Evolutionary conservation across 139 green algal species (phyloP).

Genomic region (Micromonas pusilla): DNA sequence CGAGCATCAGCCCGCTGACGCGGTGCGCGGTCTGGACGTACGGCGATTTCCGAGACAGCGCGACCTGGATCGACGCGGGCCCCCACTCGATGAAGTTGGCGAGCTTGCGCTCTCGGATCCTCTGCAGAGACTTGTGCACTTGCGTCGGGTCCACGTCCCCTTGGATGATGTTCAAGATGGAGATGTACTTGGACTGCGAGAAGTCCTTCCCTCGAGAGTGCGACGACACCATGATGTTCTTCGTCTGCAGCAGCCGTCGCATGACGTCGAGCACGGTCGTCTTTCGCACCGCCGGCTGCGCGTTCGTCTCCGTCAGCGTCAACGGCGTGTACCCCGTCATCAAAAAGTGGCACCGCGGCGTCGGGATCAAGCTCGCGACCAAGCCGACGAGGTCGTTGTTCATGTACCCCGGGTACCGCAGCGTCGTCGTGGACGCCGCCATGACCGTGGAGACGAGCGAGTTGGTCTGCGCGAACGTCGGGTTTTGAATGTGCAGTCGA

Average conservation of each 20-base stretch:
- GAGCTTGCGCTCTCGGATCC: slow-evolving; percentile 86
- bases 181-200: slow-evolving; percentile 79
- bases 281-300: slow-evolving; percentile 53
- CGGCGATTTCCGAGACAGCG: slow-evolving; percentile 84
- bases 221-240: slow-evolving; percentile 97
- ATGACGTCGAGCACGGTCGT: slow-evolving; percentile 98
- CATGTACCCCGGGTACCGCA: slow-evolving; percentile 97
- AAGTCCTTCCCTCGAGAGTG: slow-evolving; percentile 70
- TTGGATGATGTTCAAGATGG: slow-evolving; percentile 97
- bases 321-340: slow-evolving; percentile 88
- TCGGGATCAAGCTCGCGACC: slow-evolving; percentile 85
- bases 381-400: slow-evolving; percentile 98
- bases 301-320: background rate
- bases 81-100: slow-evolving; percentile 98
- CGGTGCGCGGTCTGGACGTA: slow-evolving; percentile 79
- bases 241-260: slow-evolving; percentile 62
- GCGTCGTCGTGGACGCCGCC: slow-evolving; percentile 91
- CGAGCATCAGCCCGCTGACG: slow-evolving; percentile 93
- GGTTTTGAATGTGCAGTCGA: slow-evolving; percentile 53
- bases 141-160: slow-evolving; percentile 81
- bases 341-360: slow-evolving; percentile 95
- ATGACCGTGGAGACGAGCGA: slow-evolving; percentile 95
- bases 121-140: slow-evolving; percentile 92
- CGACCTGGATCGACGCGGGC: slow-evolving; percentile 92
- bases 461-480: slow-evolving; percentile 85